Conservation (phyloP, 352 stramenopile genomes). For the Stephanocyclus meneghinianus region DNA sequence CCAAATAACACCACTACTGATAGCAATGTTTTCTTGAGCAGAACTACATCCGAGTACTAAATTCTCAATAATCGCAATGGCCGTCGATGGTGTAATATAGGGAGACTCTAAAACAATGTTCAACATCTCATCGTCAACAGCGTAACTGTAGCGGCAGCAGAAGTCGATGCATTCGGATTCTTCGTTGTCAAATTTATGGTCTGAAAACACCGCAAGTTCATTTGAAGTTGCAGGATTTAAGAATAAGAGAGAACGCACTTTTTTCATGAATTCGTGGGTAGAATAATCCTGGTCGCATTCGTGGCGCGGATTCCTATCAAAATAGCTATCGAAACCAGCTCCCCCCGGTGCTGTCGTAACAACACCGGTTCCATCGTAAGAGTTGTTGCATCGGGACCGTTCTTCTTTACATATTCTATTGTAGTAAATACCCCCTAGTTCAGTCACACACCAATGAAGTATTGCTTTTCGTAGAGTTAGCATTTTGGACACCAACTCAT, state of each 20-base stretch:
- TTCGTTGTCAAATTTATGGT: slow-evolving; percentile 25
- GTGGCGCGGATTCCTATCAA: slow-evolving; percentile 9
- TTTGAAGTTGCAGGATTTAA: slow-evolving; percentile 52
- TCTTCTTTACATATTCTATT: slow-evolving; percentile 33
- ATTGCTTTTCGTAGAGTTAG: slow-evolving; percentile 54
- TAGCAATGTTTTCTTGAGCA: slow-evolving; percentile 19
- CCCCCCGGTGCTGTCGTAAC: slow-evolving; percentile 51
- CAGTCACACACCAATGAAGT: slow-evolving; percentile 60
- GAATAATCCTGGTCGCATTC: slow-evolving; percentile 16
- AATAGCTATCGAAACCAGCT: slow-evolving; percentile 57
- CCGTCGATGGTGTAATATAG: slow-evolving; percentile 38
- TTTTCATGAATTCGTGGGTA: slow-evolving; percentile 30
- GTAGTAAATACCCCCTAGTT: slow-evolving; percentile 46
- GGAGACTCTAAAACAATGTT: slow-evolving; percentile 57
- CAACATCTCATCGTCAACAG: slow-evolving; percentile 73
- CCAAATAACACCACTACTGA: slow-evolving; percentile 55
- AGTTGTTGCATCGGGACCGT: slow-evolving; percentile 1
- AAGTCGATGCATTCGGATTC: slow-evolving; percentile 47
- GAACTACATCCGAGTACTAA: slow-evolving; percentile 59
- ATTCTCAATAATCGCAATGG: slow-evolving; percentile 67
- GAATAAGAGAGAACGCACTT: slow-evolving; percentile 67
- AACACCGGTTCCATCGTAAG: slow-evolving; percentile 31
- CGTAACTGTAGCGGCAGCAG: slow-evolving; percentile 53
- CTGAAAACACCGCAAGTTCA: slow-evolving; percentile 27
- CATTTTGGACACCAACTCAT: slow-evolving; percentile 13